Evolutionary conservation across 73 alveolate genomes (phyloP), one percentile per base, ranked within the genome.

Genomic region (Breviolum minutum): DNA sequence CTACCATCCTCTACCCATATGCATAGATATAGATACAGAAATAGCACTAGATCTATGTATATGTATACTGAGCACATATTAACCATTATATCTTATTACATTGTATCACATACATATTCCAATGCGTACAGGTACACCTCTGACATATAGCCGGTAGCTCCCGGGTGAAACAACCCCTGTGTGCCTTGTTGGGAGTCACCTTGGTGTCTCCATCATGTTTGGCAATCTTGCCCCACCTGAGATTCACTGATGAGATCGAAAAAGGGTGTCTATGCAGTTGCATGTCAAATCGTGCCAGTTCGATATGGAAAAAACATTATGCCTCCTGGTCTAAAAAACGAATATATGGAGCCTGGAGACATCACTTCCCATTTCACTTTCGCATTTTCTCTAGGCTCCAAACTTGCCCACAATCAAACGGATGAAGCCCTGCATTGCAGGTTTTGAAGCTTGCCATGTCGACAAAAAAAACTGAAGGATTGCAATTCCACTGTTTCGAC

Each of bases 381-480:
- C 54, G 40, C 32, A 73, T 5, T 24, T 73, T 73, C n/a, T 17
- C 77, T 89, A 17, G 73, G 97, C 24, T 27, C 8, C 30, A n/a
- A 54, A 54, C 98, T 92, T 92, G 76, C 98, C 98, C 12, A 92
- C 98, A 48, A 92, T 92, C 69, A 92, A 89, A 77, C 98, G 98
- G 90, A 92, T 92, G 61, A 74, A 92, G 32, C 98, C 98, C 98
- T 92, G 98, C 70, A 14, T 19, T 16, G 61, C 48, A n/a, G n/a
- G n/a, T n/a, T n/a, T 5, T 71, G 62, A 29, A n/a, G 14, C 24
- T 62, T 27, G 26, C 0, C 63, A 77, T 29, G 86, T n/a, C n/a
- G n/a, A n/a, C n/a, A n/a, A n/a, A n/a, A n/a, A n/a, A n/a, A n/a
- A n/a, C n/a, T n/a, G n/a, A n/a, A n/a, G n/a, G 13, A 22, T 8